Evolutionary conservation across 2,329 filamentous ascomycete genomes (phyloP).

Genomic region (Lachnellula suecica): DNA sequence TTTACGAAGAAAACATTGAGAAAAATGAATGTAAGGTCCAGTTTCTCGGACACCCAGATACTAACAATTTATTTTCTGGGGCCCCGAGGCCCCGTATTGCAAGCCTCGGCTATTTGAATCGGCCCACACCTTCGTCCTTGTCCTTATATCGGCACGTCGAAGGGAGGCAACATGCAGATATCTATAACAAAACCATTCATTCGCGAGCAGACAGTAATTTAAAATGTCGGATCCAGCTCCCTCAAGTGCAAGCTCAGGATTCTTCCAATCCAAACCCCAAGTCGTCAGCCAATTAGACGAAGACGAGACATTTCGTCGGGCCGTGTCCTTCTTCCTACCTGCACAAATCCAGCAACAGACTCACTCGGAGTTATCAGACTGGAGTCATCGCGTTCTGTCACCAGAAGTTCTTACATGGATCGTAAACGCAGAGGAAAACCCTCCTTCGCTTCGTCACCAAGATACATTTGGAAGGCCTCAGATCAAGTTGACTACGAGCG

Average conservation of each 20-base stretch:
- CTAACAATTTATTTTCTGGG: no score
- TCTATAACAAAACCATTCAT: neutral
- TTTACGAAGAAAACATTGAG: no score
- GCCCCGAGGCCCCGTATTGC: no score
- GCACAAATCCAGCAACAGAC: neutral
- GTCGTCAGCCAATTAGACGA: slow-evolving; percentile 54
- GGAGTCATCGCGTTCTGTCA: neutral
- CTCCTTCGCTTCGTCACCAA: neutral
- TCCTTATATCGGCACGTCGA: neutral
- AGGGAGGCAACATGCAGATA: neutral
- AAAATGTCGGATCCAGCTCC: neutral
- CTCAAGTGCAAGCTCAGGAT: slow-evolving; percentile 45
- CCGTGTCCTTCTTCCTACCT: slow-evolving; percentile 27
- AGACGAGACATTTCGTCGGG: slow-evolving; percentile 51
- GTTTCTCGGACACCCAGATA: no score
- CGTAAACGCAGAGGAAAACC: neutral
- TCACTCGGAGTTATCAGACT: neutral
- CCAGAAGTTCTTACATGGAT: neutral
- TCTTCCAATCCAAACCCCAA: slow-evolving; percentile 52
- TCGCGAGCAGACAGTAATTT: neutral
- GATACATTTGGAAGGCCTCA: slow-evolving; percentile 54
- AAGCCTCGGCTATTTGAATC: neutral
- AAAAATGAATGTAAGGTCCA: no score
- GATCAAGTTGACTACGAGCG: slow-evolving; percentile 59
- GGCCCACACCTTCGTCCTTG: neutral